phyloP scores from a whole-genome alignment of 2,329 filamentous ascomycete genomes.

The Chaetomiaceae sp. region DNA sequence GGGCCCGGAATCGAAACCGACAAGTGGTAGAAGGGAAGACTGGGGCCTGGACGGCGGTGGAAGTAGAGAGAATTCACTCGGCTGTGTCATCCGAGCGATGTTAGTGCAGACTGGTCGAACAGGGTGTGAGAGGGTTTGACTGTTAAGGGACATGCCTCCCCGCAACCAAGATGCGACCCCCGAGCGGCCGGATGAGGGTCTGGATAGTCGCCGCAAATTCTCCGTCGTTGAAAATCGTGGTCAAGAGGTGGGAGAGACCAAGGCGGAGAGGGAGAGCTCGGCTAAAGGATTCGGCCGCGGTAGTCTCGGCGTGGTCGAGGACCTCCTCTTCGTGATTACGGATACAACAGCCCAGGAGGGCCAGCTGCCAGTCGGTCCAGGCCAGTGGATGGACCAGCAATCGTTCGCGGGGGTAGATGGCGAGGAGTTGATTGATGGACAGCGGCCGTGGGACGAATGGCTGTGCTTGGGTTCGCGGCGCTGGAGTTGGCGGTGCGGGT shows the following conservation, averaged over 20 bases:
- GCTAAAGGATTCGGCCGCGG: background rate
- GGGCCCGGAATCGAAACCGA: background rate
- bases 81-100: background rate
- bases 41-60: background rate
- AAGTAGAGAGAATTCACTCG: background rate
- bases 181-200: too few relatives aligned
- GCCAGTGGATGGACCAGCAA: background rate
- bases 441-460: background rate
- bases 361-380: slow-evolving; percentile 1
- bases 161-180: too few relatives aligned
- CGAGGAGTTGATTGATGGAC: background rate
- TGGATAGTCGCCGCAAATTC: too few relatives aligned
- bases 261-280: background rate
- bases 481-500: too few relatives aligned
- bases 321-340: background rate
- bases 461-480: too few relatives aligned
- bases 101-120: background rate
- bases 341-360: background rate
- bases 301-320: background rate
- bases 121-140: background rate
- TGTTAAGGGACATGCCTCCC: too few relatives aligned
- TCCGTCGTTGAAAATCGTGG: background rate
- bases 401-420: slow-evolving; percentile 1
- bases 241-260: background rate
- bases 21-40: background rate